Conservation (phyloP, 169 alveolate species). For the Plasmodium gonderi region DNA sequence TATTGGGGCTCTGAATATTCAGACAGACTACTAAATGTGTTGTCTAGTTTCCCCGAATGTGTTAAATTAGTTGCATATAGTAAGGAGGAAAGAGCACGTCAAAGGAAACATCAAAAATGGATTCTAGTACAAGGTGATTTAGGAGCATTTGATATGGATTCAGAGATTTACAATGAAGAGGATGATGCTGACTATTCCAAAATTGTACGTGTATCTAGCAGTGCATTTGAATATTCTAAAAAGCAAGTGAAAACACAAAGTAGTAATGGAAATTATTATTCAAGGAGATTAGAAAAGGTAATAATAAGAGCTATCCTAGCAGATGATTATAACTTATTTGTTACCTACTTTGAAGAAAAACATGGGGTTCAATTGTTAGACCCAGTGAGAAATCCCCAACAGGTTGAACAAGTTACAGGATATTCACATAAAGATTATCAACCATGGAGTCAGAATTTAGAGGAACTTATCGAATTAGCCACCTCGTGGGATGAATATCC, state of each 20-base stretch:
- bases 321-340: conserved; percentile 66
- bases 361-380: conserved; percentile 82
- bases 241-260: conserved; percentile 74
- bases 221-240: conserved; percentile 80
- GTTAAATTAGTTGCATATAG: conserved; percentile 22
- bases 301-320: conserved; percentile 81
- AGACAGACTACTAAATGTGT: conserved; percentile 76
- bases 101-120: conserved; percentile 81
- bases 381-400: conserved; percentile 54
- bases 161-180: conserved; percentile 12
- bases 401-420: conserved; percentile 55
- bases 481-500: conserved; percentile 87
- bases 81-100: conserved; percentile 15
- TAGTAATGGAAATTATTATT: conserved; percentile 80
- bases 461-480: conserved; percentile 84
- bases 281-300: conserved; percentile 82
- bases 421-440: conserved; percentile 81
- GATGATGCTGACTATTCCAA: conserved; percentile 71
- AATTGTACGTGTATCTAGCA: conserved; percentile 78
- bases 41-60: conserved; percentile 75
- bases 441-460: conserved; percentile 84
- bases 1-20: conserved; percentile 86
- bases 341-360: conserved; percentile 65
- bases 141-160: conserved; percentile 72
- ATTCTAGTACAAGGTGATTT: conserved; percentile 78